These are phyloP conservation scores for Didymella arachidicola DNA, from an alignment of 2,329 filamentous ascomycete genomes.

Conservation along the genomic window DNA sequence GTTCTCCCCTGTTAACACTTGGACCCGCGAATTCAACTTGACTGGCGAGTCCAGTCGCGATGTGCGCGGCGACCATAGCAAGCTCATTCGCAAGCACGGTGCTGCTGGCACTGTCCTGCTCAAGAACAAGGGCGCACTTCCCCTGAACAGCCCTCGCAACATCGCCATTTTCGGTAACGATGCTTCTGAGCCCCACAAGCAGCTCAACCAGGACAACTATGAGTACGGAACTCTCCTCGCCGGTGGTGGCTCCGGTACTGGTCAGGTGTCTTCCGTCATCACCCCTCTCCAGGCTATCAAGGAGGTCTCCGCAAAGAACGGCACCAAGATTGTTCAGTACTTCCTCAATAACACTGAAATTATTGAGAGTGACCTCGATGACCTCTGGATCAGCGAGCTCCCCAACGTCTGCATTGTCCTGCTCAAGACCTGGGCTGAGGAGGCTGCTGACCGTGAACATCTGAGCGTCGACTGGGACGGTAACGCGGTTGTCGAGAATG, in stretches of 20 bases:
- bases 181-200: constrained; percentile 56
- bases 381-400: constrained; percentile 39
- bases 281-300: constrained; percentile 54
- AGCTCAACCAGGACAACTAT: constrained; percentile 47
- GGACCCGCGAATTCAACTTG: constrained; percentile 47
- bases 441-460: constrained; percentile 54
- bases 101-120: constrained; percentile 54
- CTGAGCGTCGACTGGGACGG: constrained; percentile 55
- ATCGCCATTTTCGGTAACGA: constrained; percentile 61
- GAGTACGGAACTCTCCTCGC: constrained; percentile 54
- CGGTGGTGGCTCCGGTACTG: constrained; percentile 55
- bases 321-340: constrained; percentile 54
- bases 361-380: constrained; percentile 39
- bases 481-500: constrained; percentile 53
- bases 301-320: constrained; percentile 36
- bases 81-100: constrained; percentile 52
- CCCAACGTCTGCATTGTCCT: constrained; percentile 64
- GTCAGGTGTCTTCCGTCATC: constrained; percentile 52
- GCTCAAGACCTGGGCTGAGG: constrained; percentile 62
- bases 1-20: constrained; percentile 53
- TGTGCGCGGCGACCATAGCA: constrained; percentile 53
- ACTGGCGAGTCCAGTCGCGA: constrained; percentile 44
- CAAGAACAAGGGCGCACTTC: constrained; percentile 62
- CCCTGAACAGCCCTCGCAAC: constrained; percentile 60
- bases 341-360: constrained; percentile 55